Conservation (phyloP, 345 rosid species). For the Citrus australasica region DNA sequence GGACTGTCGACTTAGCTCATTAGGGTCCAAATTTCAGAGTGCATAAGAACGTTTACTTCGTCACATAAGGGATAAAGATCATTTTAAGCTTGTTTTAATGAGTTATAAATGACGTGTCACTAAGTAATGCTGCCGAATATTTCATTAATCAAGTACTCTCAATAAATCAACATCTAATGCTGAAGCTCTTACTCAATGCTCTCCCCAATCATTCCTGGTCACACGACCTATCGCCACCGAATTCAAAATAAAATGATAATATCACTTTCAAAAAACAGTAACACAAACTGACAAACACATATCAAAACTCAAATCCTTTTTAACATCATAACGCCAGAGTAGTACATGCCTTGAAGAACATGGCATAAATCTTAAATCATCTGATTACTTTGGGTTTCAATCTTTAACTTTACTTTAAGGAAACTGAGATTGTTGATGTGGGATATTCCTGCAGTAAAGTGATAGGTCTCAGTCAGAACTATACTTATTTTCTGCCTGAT, state of each 20-base stretch:
- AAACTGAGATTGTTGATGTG: slow-evolving; percentile 63
- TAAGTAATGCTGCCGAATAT: not conserved
- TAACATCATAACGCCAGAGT: not conserved
- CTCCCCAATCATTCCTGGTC: not conserved
- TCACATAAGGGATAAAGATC: not conserved
- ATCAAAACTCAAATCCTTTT: not conserved
- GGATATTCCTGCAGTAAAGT: slow-evolving; percentile 2
- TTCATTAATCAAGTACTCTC: not conserved
- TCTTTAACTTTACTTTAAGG: slow-evolving; percentile 39
- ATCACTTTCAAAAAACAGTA: not conserved
- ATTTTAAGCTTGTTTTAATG: not conserved
- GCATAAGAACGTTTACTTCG: not conserved
- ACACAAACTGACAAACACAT: not conserved
- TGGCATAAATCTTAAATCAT: not conserved
- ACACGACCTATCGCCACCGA: not conserved
- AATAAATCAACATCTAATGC: not conserved
- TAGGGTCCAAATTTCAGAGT: not conserved
- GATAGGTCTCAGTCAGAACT: no score
- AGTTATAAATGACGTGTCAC: no score
- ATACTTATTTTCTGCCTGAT: no score
- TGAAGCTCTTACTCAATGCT: not conserved
- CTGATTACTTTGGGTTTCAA: slow-evolving; percentile 9
- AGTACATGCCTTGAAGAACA: not conserved
- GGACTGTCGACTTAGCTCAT: no score
- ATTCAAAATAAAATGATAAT: not conserved